A percentile compares a stretch with the other conserved stretches of the same genome.
Conservation (phyloP, 192 early-diverging fungal genomes). For the Coemansia sp. region DNA sequence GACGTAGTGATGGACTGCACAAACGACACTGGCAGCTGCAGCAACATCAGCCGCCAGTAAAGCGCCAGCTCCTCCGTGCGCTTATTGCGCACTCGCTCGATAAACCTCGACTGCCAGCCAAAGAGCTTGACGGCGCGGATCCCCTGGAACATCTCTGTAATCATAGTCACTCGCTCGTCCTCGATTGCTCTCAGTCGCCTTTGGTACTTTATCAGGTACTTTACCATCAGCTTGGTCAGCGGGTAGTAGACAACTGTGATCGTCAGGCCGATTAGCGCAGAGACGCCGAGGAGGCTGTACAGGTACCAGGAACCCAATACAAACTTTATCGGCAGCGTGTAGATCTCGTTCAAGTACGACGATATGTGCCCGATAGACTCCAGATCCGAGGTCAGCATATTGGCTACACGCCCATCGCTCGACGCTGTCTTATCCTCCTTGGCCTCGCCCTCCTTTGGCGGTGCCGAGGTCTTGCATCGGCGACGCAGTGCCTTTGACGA, state of each 20-base stretch:
- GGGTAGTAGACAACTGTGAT: conserved; percentile 67
- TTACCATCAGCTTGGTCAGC: conserved; percentile 55
- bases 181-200: conserved; percentile 55
- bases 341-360: conserved; percentile 61
- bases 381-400: conserved; percentile 73
- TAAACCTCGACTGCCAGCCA: conserved; percentile 79
- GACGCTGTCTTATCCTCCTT: conserved; percentile 39
- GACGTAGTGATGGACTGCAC: conserved; percentile 54
- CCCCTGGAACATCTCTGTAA: conserved; percentile 85
- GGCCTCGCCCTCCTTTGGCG: conserved; percentile 27
- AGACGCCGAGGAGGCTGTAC: conserved; percentile 73
- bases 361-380: conserved; percentile 61
- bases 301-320: conserved; percentile 67
- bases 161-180: conserved; percentile 77
- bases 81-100: conserved; percentile 61
- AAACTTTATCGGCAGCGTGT: conserved; percentile 66
- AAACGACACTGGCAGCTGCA: conserved; percentile 60
- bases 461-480: conserved; percentile 49
- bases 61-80: conserved; percentile 65
- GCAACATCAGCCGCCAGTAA: conserved; percentile 54
- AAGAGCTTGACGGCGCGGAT: conserved; percentile 94
- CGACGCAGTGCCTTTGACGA: conserved; percentile 64
- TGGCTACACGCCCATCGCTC: conserved; percentile 63
- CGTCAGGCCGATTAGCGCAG: conserved; percentile 77
- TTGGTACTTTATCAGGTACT: conserved; percentile 57